Conservation (phyloP, 129 eudicot species). For the Dittrichia graveolens region DNA sequence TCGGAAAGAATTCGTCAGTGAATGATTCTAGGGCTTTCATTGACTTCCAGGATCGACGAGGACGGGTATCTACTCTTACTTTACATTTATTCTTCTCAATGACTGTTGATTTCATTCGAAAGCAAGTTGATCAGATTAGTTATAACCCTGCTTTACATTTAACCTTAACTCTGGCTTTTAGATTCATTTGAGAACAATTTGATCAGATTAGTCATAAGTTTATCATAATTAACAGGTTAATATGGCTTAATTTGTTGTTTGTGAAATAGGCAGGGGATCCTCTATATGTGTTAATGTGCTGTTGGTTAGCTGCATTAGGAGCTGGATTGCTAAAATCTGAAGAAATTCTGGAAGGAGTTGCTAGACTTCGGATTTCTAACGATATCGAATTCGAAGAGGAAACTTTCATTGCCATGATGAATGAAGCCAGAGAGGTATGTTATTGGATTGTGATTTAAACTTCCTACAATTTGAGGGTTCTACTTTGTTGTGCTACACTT, state of each 20-base stretch:
- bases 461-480: too few species aligned
- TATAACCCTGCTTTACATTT: too few species aligned
- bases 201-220: background rate
- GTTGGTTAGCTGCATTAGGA: conserved; percentile 97
- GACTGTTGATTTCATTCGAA: too few species aligned
- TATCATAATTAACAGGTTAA: background rate
- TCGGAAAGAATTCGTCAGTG: conserved; percentile 83
- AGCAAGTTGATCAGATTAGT: too few species aligned
- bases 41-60: conserved; percentile 82
- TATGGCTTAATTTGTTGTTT: background rate
- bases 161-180: too few species aligned
- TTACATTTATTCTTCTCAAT: background rate
- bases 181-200: too few species aligned
- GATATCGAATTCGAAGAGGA: conserved; percentile 97
- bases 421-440: conserved; percentile 90
- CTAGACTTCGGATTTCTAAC: conserved; percentile 71
- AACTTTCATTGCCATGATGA: conserved; percentile 84
- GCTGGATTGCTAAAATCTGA: conserved; percentile 96
- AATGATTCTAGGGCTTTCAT: conserved; percentile 83
- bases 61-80: conserved; percentile 47
- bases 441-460: background rate
- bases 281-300: conserved; percentile 77
- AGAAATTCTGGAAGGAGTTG: conserved; percentile 92
- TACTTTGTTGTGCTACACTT: too few species aligned
- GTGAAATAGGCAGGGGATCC: conserved; percentile 82